Evolutionary conservation across 1,139 yeast species (phyloP).

Genomic region (Sugiyamaella castrensis): DNA sequence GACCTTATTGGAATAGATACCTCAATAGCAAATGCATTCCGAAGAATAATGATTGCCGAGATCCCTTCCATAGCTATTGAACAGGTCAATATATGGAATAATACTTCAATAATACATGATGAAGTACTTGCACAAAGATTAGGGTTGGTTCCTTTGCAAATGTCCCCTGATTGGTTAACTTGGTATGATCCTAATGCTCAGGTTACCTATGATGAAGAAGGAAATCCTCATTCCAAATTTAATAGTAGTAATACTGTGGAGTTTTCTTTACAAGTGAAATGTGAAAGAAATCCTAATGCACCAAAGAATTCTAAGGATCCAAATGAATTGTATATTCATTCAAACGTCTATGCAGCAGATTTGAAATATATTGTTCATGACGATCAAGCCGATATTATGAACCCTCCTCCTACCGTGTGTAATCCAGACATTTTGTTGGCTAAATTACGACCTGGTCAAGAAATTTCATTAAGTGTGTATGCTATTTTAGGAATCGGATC

Average conservation of each 20-base stretch:
- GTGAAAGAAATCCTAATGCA: slow-evolving; percentile 83
- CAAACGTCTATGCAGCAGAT: slow-evolving; percentile 84
- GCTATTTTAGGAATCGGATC: slow-evolving; percentile 89
- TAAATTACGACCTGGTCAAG: slow-evolving; percentile 95
- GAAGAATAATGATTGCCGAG: slow-evolving; percentile 95
- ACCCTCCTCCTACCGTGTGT: slow-evolving; percentile 48
- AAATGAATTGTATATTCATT: slow-evolving; percentile 73
- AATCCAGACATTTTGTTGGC: slow-evolving; percentile 85
- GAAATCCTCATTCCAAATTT: slow-evolving; percentile 32
- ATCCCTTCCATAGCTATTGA: slow-evolving; percentile 97
- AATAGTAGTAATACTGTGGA: slow-evolving; percentile 90
- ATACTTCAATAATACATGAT: slow-evolving; percentile 94
- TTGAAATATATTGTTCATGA: slow-evolving; percentile 91
- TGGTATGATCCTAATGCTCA: slow-evolving; percentile 60
- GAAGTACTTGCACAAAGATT: slow-evolving; percentile 95
- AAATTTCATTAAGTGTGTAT: slow-evolving; percentile 83
- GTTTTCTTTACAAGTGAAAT: slow-evolving; percentile 72
- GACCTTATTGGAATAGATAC: slow-evolving; percentile 87
- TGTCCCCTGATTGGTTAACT: slow-evolving; percentile 70
- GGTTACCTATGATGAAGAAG: slow-evolving; percentile 28
- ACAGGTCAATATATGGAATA: slow-evolving; percentile 82
- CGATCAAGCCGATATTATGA: slow-evolving; percentile 72
- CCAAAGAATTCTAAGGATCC: slow-evolving; percentile 80
- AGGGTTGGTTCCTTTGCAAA: slow-evolving; percentile 84
- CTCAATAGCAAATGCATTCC: slow-evolving; percentile 91